phyloP scores from a whole-genome alignment of 2,329 filamentous ascomycete genomes.

The Fusarium sp. region DNA sequence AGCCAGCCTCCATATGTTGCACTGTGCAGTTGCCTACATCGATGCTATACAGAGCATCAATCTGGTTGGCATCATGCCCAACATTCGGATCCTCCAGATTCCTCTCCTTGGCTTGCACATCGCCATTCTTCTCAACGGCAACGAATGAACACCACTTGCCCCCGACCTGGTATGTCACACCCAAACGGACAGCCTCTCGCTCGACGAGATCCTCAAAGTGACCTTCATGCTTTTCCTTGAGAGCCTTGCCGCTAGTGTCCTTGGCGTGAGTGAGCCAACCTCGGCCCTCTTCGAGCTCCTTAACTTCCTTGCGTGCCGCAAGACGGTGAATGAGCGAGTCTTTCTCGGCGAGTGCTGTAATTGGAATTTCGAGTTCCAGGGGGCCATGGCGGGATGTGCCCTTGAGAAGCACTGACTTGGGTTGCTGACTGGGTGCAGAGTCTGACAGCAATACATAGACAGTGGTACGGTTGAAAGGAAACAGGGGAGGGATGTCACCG shows the following conservation, averaged over 20 bases:
- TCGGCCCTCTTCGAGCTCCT: conserved; percentile 79
- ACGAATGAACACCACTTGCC: conserved; percentile 83
- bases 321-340: conserved; percentile 78
- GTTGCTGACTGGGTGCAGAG: conserved; percentile 57
- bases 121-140: conserved; percentile 68
- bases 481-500: conserved; percentile 74
- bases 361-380: conserved; percentile 75
- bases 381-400: conserved; percentile 72
- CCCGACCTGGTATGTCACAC: conserved; percentile 76
- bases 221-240: conserved; percentile 64
- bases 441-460: conserved; percentile 77
- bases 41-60: too few relatives aligned
- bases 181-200: conserved; percentile 76
- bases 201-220: conserved; percentile 74
- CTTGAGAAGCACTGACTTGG: conserved; percentile 70
- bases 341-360: conserved; percentile 63
- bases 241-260: conserved; percentile 57
- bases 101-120: conserved; percentile 10
- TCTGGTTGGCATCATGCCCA: neutral
- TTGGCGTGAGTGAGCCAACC: conserved; percentile 75
- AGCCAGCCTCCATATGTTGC: too few relatives aligned
- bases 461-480: conserved; percentile 75
- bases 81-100: conserved; percentile 1
- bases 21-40: too few relatives aligned
- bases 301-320: conserved; percentile 76